These are phyloP conservation scores for Begonia loranthoides DNA, from an alignment of 306 rosid species.

Conservation along the genomic window DNA sequence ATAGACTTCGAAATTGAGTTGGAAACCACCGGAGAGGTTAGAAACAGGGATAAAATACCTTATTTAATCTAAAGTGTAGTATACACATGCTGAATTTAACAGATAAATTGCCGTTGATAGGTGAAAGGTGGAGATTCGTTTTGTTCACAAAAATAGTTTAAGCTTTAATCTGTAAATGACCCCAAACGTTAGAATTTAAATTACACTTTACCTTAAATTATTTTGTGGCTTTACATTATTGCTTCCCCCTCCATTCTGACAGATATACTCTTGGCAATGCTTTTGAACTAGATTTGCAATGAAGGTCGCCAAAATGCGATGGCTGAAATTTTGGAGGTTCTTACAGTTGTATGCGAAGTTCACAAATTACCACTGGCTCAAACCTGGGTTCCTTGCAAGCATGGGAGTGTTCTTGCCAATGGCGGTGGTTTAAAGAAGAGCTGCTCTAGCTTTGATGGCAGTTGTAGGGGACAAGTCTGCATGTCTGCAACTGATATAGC, in stretches of 20 bases:
- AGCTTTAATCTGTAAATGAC: too few species aligned
- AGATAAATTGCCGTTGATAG: too few species aligned
- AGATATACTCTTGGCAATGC: slow-evolving; percentile 61
- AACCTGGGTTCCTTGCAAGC: slow-evolving; percentile 83
- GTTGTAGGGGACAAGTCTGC: slow-evolving; percentile 68
- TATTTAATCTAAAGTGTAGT: too few species aligned
- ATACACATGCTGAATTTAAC: too few species aligned
- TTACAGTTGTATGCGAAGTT: slow-evolving; percentile 59
- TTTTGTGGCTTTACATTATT: slow-evolving; percentile 21
- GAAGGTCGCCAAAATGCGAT: slow-evolving; percentile 63
- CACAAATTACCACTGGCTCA: slow-evolving; percentile 70
- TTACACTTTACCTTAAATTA: neutral
- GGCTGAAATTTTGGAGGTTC: slow-evolving; percentile 60
- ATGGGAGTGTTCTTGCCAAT: slow-evolving; percentile 48
- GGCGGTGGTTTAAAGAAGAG: slow-evolving; percentile 66
- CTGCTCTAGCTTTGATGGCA: slow-evolving; percentile 63
- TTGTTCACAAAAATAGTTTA: neutral
- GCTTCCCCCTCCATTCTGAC: slow-evolving; percentile 32
- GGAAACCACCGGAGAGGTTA: too few species aligned
- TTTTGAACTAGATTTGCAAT: slow-evolving; percentile 62
- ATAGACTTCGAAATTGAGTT: too few species aligned
- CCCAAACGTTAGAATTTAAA: too few species aligned
- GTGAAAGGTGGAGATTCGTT: too few species aligned
- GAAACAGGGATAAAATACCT: too few species aligned
- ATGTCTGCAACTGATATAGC: slow-evolving; percentile 74